Evolutionary conservation across 139 green algal genomes (phyloP).

Genomic region (Coccomyxa sp.): DNA sequence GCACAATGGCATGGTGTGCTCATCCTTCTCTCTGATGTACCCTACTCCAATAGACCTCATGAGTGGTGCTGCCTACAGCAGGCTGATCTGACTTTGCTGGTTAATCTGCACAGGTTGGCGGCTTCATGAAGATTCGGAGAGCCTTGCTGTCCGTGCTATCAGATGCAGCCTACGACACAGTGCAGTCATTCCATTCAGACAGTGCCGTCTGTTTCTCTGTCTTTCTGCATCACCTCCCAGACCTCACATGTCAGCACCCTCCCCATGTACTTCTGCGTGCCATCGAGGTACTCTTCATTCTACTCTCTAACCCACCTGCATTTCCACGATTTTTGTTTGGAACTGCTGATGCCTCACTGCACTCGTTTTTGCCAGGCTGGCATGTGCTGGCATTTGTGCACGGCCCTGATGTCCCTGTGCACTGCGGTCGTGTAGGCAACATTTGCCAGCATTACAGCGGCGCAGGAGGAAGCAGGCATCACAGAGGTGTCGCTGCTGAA

Average conservation of each 20-base stretch:
- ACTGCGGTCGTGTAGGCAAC: slow-evolving; percentile 23
- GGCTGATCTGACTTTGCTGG: too few relatives aligned
- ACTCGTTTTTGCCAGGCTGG: neutral
- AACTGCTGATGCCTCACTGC: neutral
- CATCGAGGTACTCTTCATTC: slow-evolving; percentile 51
- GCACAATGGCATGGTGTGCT: slow-evolving; percentile 90
- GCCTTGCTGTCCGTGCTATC: slow-evolving; percentile 68
- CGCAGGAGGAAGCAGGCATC: slow-evolving; percentile 52
- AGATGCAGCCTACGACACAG: slow-evolving; percentile 76
- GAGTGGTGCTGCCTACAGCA: neutral
- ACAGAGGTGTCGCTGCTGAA: slow-evolving; percentile 79
- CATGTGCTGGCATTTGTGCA: neutral
- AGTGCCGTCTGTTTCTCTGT: slow-evolving; percentile 85
- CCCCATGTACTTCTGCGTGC: slow-evolving; percentile 73
- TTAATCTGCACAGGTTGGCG: slow-evolving; percentile 25
- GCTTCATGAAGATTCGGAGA: slow-evolving; percentile 77
- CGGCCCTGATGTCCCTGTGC: neutral
- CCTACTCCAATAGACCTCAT: neutral
- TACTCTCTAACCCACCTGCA: neutral
- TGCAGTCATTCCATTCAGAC: slow-evolving; percentile 87
- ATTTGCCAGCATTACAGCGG: slow-evolving; percentile 31
- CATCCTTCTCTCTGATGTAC: neutral
- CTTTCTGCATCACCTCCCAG: slow-evolving; percentile 87
- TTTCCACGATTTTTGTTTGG: neutral
- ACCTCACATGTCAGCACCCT: slow-evolving; percentile 47